Conservation (phyloP, 768 basidiomycete species). For the Mycena galericulata region DNA sequence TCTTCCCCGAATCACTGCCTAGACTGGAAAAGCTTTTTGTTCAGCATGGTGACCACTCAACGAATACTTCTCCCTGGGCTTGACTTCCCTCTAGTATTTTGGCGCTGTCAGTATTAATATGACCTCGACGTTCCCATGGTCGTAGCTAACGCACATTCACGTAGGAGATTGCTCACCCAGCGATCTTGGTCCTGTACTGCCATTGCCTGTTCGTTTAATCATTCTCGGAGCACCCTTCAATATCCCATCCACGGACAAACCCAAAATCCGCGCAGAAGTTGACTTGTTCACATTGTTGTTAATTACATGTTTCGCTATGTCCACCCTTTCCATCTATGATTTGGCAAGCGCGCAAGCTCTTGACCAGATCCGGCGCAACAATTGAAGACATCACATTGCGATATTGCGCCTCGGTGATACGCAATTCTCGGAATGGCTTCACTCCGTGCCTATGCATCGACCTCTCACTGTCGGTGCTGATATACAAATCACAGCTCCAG, state of each 20-base stretch:
- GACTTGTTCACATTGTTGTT: not conserved
- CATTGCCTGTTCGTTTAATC: not conserved
- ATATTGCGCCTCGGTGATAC: not conserved
- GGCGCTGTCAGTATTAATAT: not conserved
- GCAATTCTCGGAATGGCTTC: conserved; percentile 7
- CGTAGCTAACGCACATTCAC: conserved; percentile 13
- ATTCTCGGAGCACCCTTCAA: not conserved
- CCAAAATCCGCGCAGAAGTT: not conserved
- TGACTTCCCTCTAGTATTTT: not conserved
- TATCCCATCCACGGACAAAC: not conserved
- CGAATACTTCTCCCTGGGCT: not conserved
- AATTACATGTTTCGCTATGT: not conserved
- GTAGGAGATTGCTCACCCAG: not conserved
- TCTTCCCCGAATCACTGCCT: not conserved
- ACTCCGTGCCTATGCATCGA: not conserved
- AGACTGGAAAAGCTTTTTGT: not conserved
- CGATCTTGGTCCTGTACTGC: not conserved
- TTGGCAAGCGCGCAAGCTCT: not conserved
- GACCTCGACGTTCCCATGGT: not conserved
- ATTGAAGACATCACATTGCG: conserved; percentile 3
- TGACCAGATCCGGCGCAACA: not conserved
- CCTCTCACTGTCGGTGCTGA: not conserved
- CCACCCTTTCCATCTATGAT: not conserved
- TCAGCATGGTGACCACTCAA: not conserved
- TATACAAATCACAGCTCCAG: not conserved